Evolutionary conservation across 345 rosid species (phyloP), one percentile per base, ranked within the genome.

Genomic region (Physaria fendleri): DNA sequence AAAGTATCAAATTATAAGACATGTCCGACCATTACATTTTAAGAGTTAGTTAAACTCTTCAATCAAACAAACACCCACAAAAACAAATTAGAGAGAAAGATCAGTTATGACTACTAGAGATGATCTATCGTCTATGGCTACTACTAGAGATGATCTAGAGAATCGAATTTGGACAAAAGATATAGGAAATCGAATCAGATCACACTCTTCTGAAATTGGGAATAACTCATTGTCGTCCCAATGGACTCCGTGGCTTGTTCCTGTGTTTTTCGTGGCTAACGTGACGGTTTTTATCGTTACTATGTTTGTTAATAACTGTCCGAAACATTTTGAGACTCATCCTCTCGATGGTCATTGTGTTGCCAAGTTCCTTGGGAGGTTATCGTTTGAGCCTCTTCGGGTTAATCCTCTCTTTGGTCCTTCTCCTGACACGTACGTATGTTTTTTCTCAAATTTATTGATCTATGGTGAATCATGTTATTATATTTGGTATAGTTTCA

Each of bases 171-270:
- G 71, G 68, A 64, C 37, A 6, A 71, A 71, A 6, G 23, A 64
- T 41, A 44, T 55, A 14, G 71, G 64, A 20, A 20, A 10, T 72
- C 24, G 55, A 65, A 18, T 6, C 51, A 76, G 68, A 69, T 25
- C 58, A 0, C 74, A 2, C 23, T 74, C 81, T 5, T 14, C 77
- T 8, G 62, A 72, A n/a, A 9, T 62, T 61, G 59, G 69, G 4
- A 91, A 79, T 7, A 79, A 78, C 3, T 54, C 41, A 3, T 86
- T 76, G 25, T 33, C 73, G 20, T 37, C 76, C 12, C 81, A 70
- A 54, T 84, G 95, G 97, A 86, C 95, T 6, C 84, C 94, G 15
- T 88, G 95, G 97, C 71, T 92, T 46, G 83, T 88, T 29, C 98
- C 98, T 5, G 59, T 84, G 86, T 62, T 88, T 54, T 81, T 84